Evolutionary conservation across 371 early-diverging fungal genomes (phyloP), one percentile per base, ranked within the genome.

Genomic region (Apophysomyces trapeziformis): DNA sequence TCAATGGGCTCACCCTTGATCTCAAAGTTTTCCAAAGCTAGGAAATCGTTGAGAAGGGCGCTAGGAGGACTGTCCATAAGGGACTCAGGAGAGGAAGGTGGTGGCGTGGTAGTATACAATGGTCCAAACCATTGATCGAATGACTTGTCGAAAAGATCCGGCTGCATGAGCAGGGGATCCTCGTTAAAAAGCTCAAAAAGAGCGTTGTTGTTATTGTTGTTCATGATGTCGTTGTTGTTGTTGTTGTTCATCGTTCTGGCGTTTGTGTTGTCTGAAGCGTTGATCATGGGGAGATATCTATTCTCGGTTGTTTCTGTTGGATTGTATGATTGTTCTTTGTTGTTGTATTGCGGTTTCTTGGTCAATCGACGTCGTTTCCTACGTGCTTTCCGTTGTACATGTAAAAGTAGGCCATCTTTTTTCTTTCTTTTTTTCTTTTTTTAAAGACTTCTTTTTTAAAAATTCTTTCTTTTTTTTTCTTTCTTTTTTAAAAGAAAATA

Each of bases 281-380:
- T 45, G 7, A 32, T 41, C 21, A 45, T 16, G 38, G 38, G 18
- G 56, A 36, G 45, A 16, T 35, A 16, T 16, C 11, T 61, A 57
- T 37, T 50, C 61, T 56, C 50, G 56, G 58, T 14, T 50, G 67
- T 56, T 60, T 58, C 50, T 63, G 41, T 50, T 13, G 47, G 4
- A 16, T 47, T 63, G 50, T 16, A 46, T 63, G 46, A 60, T 57
- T 50, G 32, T 68, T 35, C 14, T 61, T 14, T 65, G 35, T 59
- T 47, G 26, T 46, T 37, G 14, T 58, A 44, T 61, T 60, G 64
- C 61, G 36, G 39, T 63, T 37, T 71, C 72, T 71, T 65, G 59
- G 68, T 71, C 72, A 71, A 71, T 71, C 72, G 65, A 71, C 72
- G 65, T 71, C 72, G 72, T 67, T 71, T 71, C 72, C 72, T 65